Base-by-base conservation (phyloP, 2,329 filamentous ascomycete species). In the Acephala macrosclerotiorum region DNA sequence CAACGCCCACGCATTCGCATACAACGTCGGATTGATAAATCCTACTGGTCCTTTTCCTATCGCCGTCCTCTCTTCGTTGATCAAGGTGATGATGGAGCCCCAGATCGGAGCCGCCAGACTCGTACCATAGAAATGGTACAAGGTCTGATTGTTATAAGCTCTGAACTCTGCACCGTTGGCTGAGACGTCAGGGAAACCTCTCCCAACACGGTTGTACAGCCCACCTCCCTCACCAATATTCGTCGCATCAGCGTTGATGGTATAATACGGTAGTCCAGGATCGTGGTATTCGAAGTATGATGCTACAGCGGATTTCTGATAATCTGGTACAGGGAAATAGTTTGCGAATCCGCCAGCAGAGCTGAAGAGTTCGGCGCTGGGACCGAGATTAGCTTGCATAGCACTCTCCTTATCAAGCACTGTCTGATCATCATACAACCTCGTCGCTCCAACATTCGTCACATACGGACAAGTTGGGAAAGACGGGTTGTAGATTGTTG, bases 321-420 rank as follows among this genome's bases (percentile, higher is more conserved):
- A 86, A n/a, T 73, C 70, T 0, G 84, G 83, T 7, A 81, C 71
- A 1, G 3, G 82, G 81, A 51, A 83, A 70, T 74, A 84, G 82
- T 70, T 81, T 22, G 89, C 88, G 75, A 94, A 96, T 75, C 95
- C 92, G 61, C 89, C 81, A 12, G 89, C 88, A n/a, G 86, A 89
- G 80, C 94, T 93, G 75, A 96, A 87, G 79, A 96, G 75, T 3
- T 78, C 79, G 66, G 82, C 77, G 64, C 45, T 60, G 9, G 42
- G 53, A 22, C 69, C 66, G 16, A 71, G 63, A 60, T 72, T 65
- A 12, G 68, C 68, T 63, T 70, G 68, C 22, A 82, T 81, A 8
- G 82, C 82, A 40, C 78, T 76, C 67, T 84, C 82, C 0, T 80
- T 75, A 11, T 75, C 75, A 22, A 53, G 56, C 14, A 73, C 69